Evolutionary conservation across 257 asterid genomes (phyloP).

Genomic region (Solanum ossicruentum): DNA sequence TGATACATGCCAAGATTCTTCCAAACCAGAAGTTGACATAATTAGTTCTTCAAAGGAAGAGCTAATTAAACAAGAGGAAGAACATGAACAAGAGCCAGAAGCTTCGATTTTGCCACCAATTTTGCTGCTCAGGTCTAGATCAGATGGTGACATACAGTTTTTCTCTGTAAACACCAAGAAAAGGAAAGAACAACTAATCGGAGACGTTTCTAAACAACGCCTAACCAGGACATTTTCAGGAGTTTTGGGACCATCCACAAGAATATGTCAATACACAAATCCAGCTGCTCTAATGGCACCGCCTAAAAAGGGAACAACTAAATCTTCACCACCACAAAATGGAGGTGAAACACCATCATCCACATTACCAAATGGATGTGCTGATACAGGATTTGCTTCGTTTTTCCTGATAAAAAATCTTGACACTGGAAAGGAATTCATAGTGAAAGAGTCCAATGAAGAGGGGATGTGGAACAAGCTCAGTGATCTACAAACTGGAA

Average conservation of each 20-base stretch:
- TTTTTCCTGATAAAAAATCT: slow-evolving; percentile 41
- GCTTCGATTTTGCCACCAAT: slow-evolving; percentile 7
- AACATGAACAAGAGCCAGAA: not conserved
- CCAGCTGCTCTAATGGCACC: slow-evolving; percentile 16
- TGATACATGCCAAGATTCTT: not conserved
- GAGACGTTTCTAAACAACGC: slow-evolving; percentile 56
- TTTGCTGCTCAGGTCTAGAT: slow-evolving; percentile 60
- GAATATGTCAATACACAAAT: slow-evolving; percentile 23
- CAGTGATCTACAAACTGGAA: slow-evolving; percentile 16
- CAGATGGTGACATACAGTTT: slow-evolving; percentile 64
- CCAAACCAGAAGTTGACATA: not conserved
- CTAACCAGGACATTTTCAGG: slow-evolving; percentile 65
- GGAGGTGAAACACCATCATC: slow-evolving; percentile 6
- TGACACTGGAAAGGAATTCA: slow-evolving; percentile 20
- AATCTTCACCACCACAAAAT: slow-evolving; percentile 10
- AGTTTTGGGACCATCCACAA: slow-evolving; percentile 13
- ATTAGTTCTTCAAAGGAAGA: slow-evolving; percentile 6
- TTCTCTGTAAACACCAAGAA: slow-evolving; percentile 44
- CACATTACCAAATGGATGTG: slow-evolving; percentile 13
- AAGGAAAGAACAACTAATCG: slow-evolving; percentile 64
- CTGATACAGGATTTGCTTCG: slow-evolving; percentile 20
- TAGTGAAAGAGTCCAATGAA: slow-evolving; percentile 12
- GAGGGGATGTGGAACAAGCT: slow-evolving; percentile 17
- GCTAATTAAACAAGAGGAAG: not conserved
- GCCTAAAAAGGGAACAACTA: slow-evolving; percentile 10